Percentiles rank a stretch among this genome's conserved stretches.
These are phyloP conservation scores for Rhizopogon rudus DNA, from an alignment of 768 basidiomycete species.

Conservation along the genomic window DNA sequence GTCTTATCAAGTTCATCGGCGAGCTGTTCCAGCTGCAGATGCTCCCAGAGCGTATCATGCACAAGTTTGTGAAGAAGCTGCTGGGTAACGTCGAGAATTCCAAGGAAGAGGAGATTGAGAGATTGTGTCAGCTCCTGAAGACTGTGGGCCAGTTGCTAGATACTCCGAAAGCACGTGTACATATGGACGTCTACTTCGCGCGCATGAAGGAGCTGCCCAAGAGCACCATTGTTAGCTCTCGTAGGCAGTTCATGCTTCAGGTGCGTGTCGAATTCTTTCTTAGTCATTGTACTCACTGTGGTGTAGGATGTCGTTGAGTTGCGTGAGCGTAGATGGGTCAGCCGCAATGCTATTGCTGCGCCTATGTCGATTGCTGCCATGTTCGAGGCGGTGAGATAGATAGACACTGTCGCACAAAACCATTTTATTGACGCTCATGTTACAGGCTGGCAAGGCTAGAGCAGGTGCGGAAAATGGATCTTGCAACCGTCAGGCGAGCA, in stretches of 20 bases:
- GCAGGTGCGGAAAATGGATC: conserved; percentile 57
- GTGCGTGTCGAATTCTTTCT: conserved; percentile 37
- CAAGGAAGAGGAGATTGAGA: conserved; percentile 97
- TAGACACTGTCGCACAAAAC: neutral
- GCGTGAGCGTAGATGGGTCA: conserved; percentile 77
- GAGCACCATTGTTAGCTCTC: conserved; percentile 69
- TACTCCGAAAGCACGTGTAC: conserved; percentile 70
- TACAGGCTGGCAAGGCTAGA: conserved; percentile 79
- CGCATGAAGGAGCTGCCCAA: conserved; percentile 82
- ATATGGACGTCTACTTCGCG: conserved; percentile 91
- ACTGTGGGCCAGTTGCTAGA: conserved; percentile 90
- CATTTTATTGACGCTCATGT: neutral
- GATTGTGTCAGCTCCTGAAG: conserved; percentile 84
- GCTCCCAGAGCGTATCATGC: conserved; percentile 97
- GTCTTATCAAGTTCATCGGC: conserved; percentile 96
- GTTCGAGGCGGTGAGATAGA: conserved; percentile 66
- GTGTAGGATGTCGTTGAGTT: conserved; percentile 86
- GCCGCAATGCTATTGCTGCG: conserved; percentile 65
- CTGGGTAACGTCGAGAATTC: conserved; percentile 91
- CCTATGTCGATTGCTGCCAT: conserved; percentile 88
- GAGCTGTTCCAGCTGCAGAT: conserved; percentile 98
- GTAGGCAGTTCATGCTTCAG: conserved; percentile 95
- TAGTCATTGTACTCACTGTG: neutral
- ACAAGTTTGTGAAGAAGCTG: conserved; percentile 95
- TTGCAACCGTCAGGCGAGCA: conserved; percentile 57